Evolutionary conservation across 352 stramenopile species (phyloP).

Genomic region (Globisporangium solare): DNA sequence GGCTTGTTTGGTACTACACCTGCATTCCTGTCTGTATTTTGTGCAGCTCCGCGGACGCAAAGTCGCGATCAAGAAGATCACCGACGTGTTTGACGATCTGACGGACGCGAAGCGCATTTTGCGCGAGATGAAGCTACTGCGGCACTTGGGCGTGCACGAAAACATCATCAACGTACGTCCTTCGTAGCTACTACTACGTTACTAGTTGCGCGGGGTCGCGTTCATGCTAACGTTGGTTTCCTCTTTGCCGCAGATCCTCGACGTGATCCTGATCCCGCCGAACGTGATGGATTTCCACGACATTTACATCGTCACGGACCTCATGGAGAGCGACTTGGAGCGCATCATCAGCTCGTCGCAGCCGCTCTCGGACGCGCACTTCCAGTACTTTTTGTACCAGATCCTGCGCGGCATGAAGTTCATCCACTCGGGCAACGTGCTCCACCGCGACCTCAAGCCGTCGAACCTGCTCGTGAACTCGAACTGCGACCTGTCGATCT

Average conservation of each 20-base stretch:
- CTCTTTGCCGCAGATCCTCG: constrained; percentile 48
- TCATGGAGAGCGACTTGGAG: constrained; percentile 91
- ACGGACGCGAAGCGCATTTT: constrained; percentile 92
- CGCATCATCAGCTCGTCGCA: constrained; percentile 89
- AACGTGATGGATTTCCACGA: constrained; percentile 86
- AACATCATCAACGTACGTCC: constrained; percentile 87
- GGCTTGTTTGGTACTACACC: not conserved
- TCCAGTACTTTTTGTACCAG: constrained; percentile 90
- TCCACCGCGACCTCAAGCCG: constrained; percentile 86
- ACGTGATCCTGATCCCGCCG: constrained; percentile 76
- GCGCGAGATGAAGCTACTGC: constrained; percentile 91
- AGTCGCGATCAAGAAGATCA: constrained; percentile 92
- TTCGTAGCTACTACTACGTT: no score
- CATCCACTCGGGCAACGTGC: constrained; percentile 96
- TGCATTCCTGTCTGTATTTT: not conserved
- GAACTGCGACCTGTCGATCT: constrained; percentile 89
- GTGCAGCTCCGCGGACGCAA: constrained; percentile 72
- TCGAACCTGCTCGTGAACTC: constrained; percentile 89
- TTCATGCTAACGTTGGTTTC: no score
- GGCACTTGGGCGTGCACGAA: constrained; percentile 87
- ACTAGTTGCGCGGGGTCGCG: no score
- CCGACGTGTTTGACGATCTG: constrained; percentile 89
- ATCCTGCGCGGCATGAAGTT: constrained; percentile 96
- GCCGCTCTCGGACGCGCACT: constrained; percentile 81
- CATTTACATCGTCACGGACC: constrained; percentile 90